These are phyloP conservation scores for Coriaria nepalensis DNA, from an alignment of 306 rosid genomes.

Conservation along the genomic window DNA sequence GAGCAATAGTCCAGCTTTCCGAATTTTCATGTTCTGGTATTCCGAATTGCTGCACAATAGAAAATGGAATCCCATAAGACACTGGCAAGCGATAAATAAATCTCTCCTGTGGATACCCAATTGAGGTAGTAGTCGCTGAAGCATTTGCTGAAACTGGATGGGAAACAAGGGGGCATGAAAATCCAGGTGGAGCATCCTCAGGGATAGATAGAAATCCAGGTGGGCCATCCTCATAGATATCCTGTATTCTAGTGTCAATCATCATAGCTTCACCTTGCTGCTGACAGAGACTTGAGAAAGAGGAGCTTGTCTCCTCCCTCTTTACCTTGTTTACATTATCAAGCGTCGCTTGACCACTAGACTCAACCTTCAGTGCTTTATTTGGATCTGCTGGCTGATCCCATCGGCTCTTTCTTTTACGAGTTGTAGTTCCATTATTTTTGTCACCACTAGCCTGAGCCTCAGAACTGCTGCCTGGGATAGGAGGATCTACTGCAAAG, in stretches of 20 bases:
- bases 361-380: constrained; percentile 34
- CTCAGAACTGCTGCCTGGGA: constrained; percentile 40
- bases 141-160: constrained; percentile 21
- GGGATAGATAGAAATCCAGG: constrained; percentile 67
- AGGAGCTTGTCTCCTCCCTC: constrained; percentile 8
- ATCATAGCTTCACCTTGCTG: constrained; percentile 24
- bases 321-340: constrained; percentile 9
- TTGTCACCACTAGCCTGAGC: constrained; percentile 23
- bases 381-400: constrained; percentile 73
- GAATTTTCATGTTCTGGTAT: constrained; percentile 36
- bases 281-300: constrained; percentile 7
- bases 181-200: constrained; percentile 92
- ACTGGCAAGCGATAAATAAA: constrained; percentile 59
- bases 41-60: constrained; percentile 50
- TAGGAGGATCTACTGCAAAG: constrained; percentile 26
- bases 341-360: constrained; percentile 8
- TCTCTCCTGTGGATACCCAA: constrained; percentile 66
- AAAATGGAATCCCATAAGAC: constrained; percentile 74
- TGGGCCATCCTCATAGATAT: constrained; percentile 54
- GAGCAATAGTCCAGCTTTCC: constrained; percentile 64
- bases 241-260: constrained; percentile 28
- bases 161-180: constrained; percentile 44
- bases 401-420: constrained; percentile 97
- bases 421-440: constrained; percentile 31
- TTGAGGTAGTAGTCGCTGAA: constrained; percentile 23